Evolutionary conservation across 768 basidiomycete genomes (phyloP).

Genomic region (Termitomyces sp.): DNA sequence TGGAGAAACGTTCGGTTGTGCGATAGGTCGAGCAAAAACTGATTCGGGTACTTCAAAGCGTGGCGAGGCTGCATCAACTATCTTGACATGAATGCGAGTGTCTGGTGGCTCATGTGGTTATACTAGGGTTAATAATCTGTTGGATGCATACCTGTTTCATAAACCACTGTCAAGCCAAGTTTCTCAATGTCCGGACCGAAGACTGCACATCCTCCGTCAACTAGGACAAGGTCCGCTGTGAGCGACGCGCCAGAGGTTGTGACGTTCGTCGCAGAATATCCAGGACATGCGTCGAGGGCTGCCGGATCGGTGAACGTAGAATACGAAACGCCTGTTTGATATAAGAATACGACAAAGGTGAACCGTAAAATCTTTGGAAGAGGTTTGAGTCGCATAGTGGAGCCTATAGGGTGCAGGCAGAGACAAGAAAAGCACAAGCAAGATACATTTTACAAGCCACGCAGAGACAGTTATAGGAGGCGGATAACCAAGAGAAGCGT

Average conservation of each 20-base stretch:
- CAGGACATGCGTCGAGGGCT: conserved; percentile 52
- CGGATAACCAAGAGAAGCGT: not conserved
- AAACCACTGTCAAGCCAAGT: conserved; percentile 46
- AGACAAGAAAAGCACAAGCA: not conserved
- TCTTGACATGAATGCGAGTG: conserved; percentile 59
- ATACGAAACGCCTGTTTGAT: not conserved
- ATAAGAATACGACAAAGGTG: not conserved
- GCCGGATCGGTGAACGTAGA: conserved; percentile 24
- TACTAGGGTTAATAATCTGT: not conserved
- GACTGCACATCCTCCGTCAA: conserved; percentile 49
- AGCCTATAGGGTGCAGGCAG: not conserved
- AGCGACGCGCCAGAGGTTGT: conserved; percentile 29
- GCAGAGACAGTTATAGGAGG: not conserved
- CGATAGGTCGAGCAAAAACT: conserved; percentile 50
- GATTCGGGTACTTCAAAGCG: conserved; percentile 64
- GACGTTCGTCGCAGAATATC: conserved; percentile 49
- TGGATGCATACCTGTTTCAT: conserved; percentile 47
- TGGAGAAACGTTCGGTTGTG: conserved; percentile 20
- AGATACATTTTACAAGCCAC: not conserved
- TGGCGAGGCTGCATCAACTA: conserved; percentile 39
- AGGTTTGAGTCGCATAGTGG: conserved; percentile 1
- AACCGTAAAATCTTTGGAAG: conserved; percentile 1
- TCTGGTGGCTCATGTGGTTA: conserved; percentile 20
- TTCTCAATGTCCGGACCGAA: conserved; percentile 49
- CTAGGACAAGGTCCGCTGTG: conserved; percentile 47